Percentiles rank a stretch among this genome's conserved stretches.
phyloP scores from a whole-genome alignment of 2,329 filamentous ascomycete species.

The Neopestalotiopsis clavispora region DNA sequence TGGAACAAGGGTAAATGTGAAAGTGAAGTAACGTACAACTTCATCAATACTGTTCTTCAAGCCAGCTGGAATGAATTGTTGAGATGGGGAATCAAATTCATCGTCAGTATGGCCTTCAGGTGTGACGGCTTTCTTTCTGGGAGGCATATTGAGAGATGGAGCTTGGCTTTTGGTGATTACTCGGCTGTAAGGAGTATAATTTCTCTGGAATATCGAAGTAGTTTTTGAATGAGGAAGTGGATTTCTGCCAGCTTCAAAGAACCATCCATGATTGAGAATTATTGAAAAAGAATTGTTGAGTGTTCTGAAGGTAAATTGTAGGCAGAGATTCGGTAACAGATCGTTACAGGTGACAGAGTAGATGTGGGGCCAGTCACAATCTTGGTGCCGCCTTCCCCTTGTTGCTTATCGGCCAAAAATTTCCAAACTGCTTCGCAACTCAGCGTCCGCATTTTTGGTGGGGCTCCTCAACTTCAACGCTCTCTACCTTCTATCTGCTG shows the following conservation, averaged over 20 bases:
- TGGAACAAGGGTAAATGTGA: background rate
- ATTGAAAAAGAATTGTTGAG: background rate
- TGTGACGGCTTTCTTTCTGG: constrained; percentile 11
- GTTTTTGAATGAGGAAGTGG: no score
- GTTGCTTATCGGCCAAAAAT: constrained; percentile 14
- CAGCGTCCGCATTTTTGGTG: constrained; percentile 5
- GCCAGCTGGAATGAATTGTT: background rate
- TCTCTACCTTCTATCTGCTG: background rate
- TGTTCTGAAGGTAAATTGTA: background rate
- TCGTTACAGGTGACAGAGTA: background rate
- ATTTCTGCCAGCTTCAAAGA: no score
- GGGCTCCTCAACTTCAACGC: constrained; percentile 13
- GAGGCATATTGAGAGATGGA: background rate
- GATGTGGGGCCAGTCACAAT: constrained; percentile 1
- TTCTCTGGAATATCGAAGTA: no score
- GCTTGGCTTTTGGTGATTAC: background rate
- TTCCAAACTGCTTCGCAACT: constrained; percentile 8
- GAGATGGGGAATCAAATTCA: background rate
- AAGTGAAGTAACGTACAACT: background rate
- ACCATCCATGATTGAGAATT: background rate
- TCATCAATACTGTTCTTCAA: background rate
- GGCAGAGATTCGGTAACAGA: background rate
- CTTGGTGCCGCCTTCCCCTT: constrained; percentile 7
- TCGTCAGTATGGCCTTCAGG: constrained; percentile 8
- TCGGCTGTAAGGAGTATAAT: no score